Evolutionary conservation across 1,284 basidiomycete genomes (phyloP).

Genomic region (Puccinia coronata): DNA sequence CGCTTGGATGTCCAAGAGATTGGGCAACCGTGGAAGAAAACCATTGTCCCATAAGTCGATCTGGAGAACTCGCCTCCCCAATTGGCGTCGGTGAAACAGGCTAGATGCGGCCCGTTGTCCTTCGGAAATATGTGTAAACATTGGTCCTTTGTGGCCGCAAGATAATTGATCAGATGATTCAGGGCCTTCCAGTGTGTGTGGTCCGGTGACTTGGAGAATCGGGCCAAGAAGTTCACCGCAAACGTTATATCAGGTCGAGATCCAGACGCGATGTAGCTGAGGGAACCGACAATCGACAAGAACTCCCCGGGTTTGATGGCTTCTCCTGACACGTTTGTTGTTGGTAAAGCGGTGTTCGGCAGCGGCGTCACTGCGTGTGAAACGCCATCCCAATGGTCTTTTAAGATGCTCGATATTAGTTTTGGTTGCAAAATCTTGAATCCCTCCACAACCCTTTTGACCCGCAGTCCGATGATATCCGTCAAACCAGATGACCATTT

Average conservation of each 20-base stretch:
- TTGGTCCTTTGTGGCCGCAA: not conserved
- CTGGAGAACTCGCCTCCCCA: slow-evolving; percentile 21
- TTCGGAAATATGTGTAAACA: not conserved
- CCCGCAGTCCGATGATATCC: not conserved
- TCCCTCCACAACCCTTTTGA: not conserved
- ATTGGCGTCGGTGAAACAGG: slow-evolving; percentile 15
- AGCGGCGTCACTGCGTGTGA: not conserved
- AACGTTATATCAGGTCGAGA: no score
- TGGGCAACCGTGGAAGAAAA: slow-evolving; percentile 5
- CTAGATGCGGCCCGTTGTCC: not conserved
- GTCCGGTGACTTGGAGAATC: not conserved
- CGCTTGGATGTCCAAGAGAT: not conserved
- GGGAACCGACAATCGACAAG: not conserved
- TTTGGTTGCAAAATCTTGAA: not conserved
- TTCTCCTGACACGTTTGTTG: no score
- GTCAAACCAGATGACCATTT: not conserved
- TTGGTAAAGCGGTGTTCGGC: not conserved
- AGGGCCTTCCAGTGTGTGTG: not conserved
- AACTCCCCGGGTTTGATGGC: no score
- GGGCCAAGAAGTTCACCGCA: not conserved
- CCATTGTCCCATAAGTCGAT: not conserved
- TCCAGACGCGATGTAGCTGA: slow-evolving; percentile 12
- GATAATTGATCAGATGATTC: not conserved
- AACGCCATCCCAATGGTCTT: slow-evolving; percentile 8
- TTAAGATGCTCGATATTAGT: not conserved